phyloP scores from a whole-genome alignment of 164 flowering plant species.

The Vitis labrusca region DNA sequence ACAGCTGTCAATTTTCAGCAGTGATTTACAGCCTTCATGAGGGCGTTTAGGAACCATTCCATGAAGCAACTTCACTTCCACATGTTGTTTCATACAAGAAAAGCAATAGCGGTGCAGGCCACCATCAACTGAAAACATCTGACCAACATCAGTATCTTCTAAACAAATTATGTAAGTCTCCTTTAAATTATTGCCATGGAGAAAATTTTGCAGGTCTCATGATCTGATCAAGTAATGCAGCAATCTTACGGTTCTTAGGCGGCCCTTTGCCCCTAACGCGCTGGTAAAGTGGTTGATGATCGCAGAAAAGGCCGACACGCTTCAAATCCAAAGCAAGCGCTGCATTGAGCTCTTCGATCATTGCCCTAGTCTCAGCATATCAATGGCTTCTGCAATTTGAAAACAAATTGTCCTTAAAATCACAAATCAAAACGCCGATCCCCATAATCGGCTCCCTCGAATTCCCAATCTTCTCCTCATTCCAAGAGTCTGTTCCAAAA shows the following conservation, averaged over 20 bases:
- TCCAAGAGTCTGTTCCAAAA: no score
- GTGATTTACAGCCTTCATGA: slow-evolving; percentile 63
- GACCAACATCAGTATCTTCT: slow-evolving; percentile 47
- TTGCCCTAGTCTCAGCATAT: slow-evolving; percentile 48
- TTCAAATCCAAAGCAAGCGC: slow-evolving; percentile 57
- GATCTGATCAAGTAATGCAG: slow-evolving; percentile 34
- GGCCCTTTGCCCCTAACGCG: slow-evolving; percentile 43
- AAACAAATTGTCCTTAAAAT: slow-evolving; percentile 43
- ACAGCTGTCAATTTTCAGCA: slow-evolving; percentile 38
- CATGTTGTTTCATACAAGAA: slow-evolving; percentile 84
- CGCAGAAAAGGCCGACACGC: slow-evolving; percentile 39
- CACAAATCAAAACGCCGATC: slow-evolving; percentile 72
- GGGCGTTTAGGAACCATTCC: slow-evolving; percentile 69
- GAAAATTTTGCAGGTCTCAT: slow-evolving; percentile 24
- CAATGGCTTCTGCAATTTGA: slow-evolving; percentile 54
- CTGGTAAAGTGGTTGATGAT: slow-evolving; percentile 43
- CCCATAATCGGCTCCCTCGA: slow-evolving; percentile 20
- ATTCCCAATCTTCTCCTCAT: slow-evolving; percentile 33
- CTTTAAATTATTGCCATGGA: slow-evolving; percentile 14
- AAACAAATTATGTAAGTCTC: slow-evolving; percentile 76
- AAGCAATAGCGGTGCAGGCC: slow-evolving; percentile 75
- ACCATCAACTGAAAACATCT: slow-evolving; percentile 61
- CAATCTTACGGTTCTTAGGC: slow-evolving; percentile 43
- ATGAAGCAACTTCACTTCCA: slow-evolving; percentile 72
- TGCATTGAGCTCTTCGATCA: slow-evolving; percentile 64